Conservation (phyloP, 768 basidiomycete species). For the Tephrocybe sp. region DNA sequence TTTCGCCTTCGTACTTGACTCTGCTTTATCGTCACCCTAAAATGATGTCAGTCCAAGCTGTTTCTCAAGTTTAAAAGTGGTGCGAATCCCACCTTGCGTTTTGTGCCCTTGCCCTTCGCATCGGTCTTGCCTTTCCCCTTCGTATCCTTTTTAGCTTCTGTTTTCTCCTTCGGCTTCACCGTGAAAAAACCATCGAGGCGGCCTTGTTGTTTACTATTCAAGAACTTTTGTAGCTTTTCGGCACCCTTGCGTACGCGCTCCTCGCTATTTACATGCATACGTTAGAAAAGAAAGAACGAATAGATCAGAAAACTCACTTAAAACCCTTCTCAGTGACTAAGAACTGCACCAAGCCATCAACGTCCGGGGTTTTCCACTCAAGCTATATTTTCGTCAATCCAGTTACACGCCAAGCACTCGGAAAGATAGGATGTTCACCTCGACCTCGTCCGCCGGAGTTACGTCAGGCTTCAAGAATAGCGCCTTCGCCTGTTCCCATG, state of each 20-base stretch:
- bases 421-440: constrained; percentile 46
- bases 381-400: constrained; percentile 49
- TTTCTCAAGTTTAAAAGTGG: background rate
- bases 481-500: constrained; percentile 93
- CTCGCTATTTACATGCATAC: constrained; percentile 58
- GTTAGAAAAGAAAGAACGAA: background rate
- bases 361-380: constrained; percentile 92
- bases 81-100: constrained; percentile 43
- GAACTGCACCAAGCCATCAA: constrained; percentile 93
- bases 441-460: constrained; percentile 77
- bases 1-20: constrained; percentile 36
- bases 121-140: constrained; percentile 41
- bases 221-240: constrained; percentile 85
- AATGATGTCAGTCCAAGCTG: background rate
- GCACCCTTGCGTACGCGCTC: constrained; percentile 95
- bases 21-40: constrained; percentile 42
- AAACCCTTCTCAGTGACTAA: constrained; percentile 95
- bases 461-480: constrained; percentile 92
- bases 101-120: constrained; percentile 40
- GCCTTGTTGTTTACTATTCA: constrained; percentile 93
- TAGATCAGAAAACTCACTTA: constrained; percentile 54
- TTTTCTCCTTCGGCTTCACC: constrained; percentile 59
- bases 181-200: constrained; percentile 95
- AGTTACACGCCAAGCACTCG: background rate
- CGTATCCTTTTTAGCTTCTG: constrained; percentile 28